Evolutionary conservation across 1,284 basidiomycete genomes (phyloP).

Genomic region (Apiotrichum porosum): DNA sequence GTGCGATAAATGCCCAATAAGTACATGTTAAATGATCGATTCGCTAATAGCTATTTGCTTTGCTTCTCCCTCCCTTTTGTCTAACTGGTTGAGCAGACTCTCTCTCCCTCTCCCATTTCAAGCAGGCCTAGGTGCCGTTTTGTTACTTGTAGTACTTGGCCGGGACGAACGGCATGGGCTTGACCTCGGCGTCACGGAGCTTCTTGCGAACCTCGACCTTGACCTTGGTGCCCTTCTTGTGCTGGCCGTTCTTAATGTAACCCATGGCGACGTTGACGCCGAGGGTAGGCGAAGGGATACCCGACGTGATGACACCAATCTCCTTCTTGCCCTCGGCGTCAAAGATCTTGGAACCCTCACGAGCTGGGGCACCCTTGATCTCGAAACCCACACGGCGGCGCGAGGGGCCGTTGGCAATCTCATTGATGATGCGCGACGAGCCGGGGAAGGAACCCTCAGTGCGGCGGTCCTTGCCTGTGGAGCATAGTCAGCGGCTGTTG

Average conservation of each 20-base stretch:
- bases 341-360: constrained; percentile 79
- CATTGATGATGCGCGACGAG: constrained; percentile 67
- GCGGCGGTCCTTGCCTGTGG: constrained; percentile 70
- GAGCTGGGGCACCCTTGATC: constrained; percentile 78
- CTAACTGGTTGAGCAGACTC: no score
- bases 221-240: constrained; percentile 81
- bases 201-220: constrained; percentile 50
- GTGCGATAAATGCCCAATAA: no score
- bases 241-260: constrained; percentile 72
- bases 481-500: no score
- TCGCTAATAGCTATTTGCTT: no score
- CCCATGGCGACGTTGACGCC: constrained; percentile 95
- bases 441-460: constrained; percentile 67
- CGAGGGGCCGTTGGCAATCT: constrained; percentile 74
- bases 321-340: constrained; percentile 55
- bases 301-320: constrained; percentile 79
- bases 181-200: constrained; percentile 43
- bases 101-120: no score
- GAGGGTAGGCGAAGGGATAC: constrained; percentile 89
- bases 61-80: no score
- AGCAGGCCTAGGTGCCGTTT: no score
- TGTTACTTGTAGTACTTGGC: constrained; percentile 48
- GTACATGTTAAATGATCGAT: no score
- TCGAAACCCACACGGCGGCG: constrained; percentile 78
- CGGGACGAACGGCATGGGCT: constrained; percentile 50